Conservation (phyloP, 1,139 yeast genomes). For the Pichia sp. region DNA sequence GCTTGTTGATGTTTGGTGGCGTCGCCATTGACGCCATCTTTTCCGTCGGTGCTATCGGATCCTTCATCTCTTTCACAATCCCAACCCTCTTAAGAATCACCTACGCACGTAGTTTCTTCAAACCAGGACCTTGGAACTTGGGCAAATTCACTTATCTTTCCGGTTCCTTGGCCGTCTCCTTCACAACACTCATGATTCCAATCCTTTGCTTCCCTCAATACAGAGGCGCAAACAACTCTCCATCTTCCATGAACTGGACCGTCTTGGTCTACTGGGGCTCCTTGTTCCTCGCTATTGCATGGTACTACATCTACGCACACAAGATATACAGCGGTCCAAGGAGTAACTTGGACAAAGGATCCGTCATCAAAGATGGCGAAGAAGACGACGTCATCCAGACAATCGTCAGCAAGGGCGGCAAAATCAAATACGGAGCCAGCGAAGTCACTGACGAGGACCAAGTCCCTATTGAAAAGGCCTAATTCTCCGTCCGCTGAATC, state of each 20-base stretch:
- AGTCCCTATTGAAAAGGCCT: constrained; percentile 7
- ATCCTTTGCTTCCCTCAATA: constrained; percentile 62
- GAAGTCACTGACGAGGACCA: constrained; percentile 2
- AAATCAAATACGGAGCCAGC: constrained; percentile 10
- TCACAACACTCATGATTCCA: constrained; percentile 60
- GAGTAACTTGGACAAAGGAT: constrained; percentile 44
- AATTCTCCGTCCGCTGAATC: neutral
- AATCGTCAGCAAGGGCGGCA: constrained; percentile 20
- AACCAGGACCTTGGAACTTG: constrained; percentile 67
- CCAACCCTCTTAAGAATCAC: constrained; percentile 63
- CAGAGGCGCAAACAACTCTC: constrained; percentile 43
- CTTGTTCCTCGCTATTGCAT: constrained; percentile 46
- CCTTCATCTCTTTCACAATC: constrained; percentile 65
- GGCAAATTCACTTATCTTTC: constrained; percentile 52
- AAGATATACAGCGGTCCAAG: constrained; percentile 69
- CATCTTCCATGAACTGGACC: constrained; percentile 67
- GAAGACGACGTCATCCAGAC: constrained; percentile 21
- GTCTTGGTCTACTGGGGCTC: constrained; percentile 65
- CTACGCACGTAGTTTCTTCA: constrained; percentile 49
- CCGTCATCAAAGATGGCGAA: constrained; percentile 14
- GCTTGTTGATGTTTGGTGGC: constrained; percentile 63
- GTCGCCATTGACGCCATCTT: constrained; percentile 71
- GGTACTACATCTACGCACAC: constrained; percentile 56
- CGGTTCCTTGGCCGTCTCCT: constrained; percentile 41
- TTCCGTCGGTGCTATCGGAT: constrained; percentile 72